A percentile compares a stretch with the other conserved stretches of the same genome.
These are phyloP conservation scores for Wickerhamiella siamensis DNA, from an alignment of 805 yeast species.

Conservation along the genomic window DNA sequence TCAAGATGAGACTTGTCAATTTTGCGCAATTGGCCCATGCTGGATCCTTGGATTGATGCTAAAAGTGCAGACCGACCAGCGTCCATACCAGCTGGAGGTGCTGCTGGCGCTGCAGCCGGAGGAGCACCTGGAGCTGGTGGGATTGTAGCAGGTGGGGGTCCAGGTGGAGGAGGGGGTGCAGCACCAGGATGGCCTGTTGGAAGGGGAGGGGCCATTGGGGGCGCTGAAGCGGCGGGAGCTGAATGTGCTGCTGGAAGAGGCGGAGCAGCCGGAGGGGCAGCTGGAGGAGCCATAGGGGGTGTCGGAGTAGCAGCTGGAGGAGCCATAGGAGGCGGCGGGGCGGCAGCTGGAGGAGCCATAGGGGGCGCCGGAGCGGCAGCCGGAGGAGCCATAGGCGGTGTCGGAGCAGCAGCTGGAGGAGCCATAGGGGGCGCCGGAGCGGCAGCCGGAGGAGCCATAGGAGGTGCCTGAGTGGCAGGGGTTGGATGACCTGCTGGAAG, in stretches of 20 bases:
- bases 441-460: conserved; percentile 10
- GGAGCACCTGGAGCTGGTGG: conserved; percentile 30
- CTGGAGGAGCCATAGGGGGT: conserved; percentile 11
- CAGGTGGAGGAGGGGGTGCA: conserved; percentile 22
- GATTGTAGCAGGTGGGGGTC: conserved; percentile 19
- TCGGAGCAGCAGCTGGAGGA: conserved; percentile 10
- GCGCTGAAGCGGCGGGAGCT: conserved; percentile 21
- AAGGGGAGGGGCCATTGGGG: conserved; percentile 22
- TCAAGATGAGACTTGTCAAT: conserved; percentile 77
- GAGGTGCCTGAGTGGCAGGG: conserved; percentile 17
- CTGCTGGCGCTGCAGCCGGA: conserved; percentile 31
- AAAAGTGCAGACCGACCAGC: conserved; percentile 65
- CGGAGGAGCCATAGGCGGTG: conserved; percentile 12
- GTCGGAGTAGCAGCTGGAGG: conserved; percentile 14
- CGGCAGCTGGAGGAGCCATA: background rate
- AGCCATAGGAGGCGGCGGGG: background rate
- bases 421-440: conserved; percentile 16
- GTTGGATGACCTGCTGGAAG: conserved; percentile 18
- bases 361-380: conserved; percentile 12
- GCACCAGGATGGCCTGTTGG: conserved; percentile 16
- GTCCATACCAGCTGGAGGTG: conserved; percentile 30
- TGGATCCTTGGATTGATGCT: conserved; percentile 75
- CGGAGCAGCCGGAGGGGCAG: conserved; percentile 13
- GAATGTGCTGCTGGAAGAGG: conserved; percentile 17
- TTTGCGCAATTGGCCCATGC: conserved; percentile 52